Percentiles rank a stretch among this genome's conserved stretches.
Evolutionary conservation across 768 basidiomycete species (phyloP).

Genomic region (Lentinula guzmanii): DNA sequence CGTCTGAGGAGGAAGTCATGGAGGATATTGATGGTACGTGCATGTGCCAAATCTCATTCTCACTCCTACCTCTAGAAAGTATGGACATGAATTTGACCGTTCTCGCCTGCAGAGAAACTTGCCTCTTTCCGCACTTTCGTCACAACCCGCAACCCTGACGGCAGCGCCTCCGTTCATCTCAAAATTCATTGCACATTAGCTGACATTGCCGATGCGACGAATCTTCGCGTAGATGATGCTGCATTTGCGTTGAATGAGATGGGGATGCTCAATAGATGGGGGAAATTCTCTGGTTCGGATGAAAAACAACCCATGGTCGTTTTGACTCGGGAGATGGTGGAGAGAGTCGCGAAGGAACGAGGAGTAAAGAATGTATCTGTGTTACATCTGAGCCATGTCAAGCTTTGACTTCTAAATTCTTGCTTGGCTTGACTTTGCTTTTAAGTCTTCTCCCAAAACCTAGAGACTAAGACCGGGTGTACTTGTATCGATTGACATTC

Average conservation of each 20-base stretch:
- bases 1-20: constrained; percentile 33
- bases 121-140: constrained; percentile 50
- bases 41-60: not conserved
- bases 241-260: constrained; percentile 87
- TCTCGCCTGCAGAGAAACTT: constrained; percentile 41
- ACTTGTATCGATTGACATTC: too few relatives aligned
- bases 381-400: constrained; percentile 1
- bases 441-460: too few relatives aligned
- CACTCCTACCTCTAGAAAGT: too few relatives aligned
- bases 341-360: constrained; percentile 59
- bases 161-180: constrained; percentile 66
- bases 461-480: too few relatives aligned
- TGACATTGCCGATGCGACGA: constrained; percentile 74
- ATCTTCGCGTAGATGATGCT: constrained; percentile 78
- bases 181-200: constrained; percentile 65
- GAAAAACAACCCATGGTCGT: constrained; percentile 43
- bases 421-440: too few relatives aligned
- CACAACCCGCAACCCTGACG: constrained; percentile 54
- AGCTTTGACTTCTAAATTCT: not conserved
- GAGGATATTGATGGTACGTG: constrained; percentile 34
- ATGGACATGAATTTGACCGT: not conserved
- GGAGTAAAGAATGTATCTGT: constrained; percentile 42
- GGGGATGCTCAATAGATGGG: constrained; percentile 57
- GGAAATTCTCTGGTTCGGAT: not conserved
- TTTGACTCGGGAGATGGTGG: constrained; percentile 62